phyloP scores from a whole-genome alignment of 495 filamentous ascomycete genomes.

The Penicillium mononematosum region DNA sequence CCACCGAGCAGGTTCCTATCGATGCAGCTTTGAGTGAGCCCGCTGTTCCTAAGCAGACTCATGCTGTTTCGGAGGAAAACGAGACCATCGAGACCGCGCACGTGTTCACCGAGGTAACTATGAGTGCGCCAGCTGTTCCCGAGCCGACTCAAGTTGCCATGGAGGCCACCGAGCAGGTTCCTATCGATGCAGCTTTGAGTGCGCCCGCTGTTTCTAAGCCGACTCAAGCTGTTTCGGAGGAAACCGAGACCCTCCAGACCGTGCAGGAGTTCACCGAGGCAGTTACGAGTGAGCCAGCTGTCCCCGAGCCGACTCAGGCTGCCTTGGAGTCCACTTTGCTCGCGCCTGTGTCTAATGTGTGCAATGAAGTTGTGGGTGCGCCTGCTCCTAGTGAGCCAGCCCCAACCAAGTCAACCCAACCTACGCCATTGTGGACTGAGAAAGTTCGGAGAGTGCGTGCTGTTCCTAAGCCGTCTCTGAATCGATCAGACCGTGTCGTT shows the following conservation, averaged over 20 bases:
- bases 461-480: neutral
- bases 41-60: neutral
- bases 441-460: neutral
- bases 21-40: neutral
- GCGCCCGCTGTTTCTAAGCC: neutral
- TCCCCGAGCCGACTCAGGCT: neutral
- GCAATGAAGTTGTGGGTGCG: neutral
- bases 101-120: neutral
- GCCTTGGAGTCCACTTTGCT: neutral
- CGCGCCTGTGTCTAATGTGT: neutral
- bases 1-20: neutral
- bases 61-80: neutral
- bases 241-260: neutral
- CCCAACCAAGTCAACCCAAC: neutral
- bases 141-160: neutral
- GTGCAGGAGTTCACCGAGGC: neutral
- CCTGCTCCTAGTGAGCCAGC: conserved; percentile 1
- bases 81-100: neutral
- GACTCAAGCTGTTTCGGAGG: neutral
- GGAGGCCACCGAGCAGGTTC: neutral
- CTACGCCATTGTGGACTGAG: neutral
- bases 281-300: neutral
- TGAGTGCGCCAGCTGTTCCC: neutral
- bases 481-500: neutral
- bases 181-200: neutral